These are phyloP conservation scores for Marchantia paleacea DNA, from an alignment of 225 moss, liverwort and hornwort species.

Conservation along the genomic window DNA sequence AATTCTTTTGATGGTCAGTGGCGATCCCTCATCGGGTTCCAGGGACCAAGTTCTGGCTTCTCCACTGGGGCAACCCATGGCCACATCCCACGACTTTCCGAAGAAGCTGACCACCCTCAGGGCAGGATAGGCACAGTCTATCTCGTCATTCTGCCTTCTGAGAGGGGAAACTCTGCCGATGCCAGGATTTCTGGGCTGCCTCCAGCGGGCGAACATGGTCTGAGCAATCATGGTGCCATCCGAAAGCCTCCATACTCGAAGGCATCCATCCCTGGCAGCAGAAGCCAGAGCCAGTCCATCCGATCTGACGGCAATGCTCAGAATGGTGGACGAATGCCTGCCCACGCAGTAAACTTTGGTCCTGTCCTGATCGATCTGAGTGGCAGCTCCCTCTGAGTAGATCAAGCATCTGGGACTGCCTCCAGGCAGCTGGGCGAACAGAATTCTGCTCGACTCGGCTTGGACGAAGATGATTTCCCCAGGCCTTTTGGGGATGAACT, in stretches of 20 bases:
- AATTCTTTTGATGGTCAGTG: constrained; percentile 4
- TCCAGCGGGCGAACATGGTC: constrained; percentile 35
- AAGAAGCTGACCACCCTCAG: constrained; percentile 24
- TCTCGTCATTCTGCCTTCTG: constrained; percentile 19
- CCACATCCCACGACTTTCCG: constrained; percentile 31
- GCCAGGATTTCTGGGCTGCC: constrained; percentile 17
- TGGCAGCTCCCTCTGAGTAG: neutral
- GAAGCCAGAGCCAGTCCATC: constrained; percentile 43
- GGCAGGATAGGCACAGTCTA: constrained; percentile 12
- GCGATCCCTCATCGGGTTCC: constrained; percentile 3
- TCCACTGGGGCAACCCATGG: constrained; percentile 49
- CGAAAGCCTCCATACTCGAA: constrained; percentile 39
- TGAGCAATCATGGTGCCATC: constrained; percentile 43
- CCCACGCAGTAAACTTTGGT: constrained; percentile 45
- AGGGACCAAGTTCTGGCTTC: constrained; percentile 37
- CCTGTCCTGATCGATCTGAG: neutral
- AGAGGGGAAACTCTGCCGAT: constrained; percentile 19
- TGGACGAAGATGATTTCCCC: constrained; percentile 44
- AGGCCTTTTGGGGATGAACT: constrained; percentile 36
- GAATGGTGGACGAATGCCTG: constrained; percentile 34
- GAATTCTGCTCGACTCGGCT: constrained; percentile 36
- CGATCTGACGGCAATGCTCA: constrained; percentile 35
- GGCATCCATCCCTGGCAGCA: constrained; percentile 37
- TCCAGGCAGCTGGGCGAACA: constrained; percentile 35
- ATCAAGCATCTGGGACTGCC: constrained; percentile 16